Evolutionary conservation across 2,329 filamentous ascomycete species (phyloP).

Genomic region (Ophiosphaerella herpotricha): DNA sequence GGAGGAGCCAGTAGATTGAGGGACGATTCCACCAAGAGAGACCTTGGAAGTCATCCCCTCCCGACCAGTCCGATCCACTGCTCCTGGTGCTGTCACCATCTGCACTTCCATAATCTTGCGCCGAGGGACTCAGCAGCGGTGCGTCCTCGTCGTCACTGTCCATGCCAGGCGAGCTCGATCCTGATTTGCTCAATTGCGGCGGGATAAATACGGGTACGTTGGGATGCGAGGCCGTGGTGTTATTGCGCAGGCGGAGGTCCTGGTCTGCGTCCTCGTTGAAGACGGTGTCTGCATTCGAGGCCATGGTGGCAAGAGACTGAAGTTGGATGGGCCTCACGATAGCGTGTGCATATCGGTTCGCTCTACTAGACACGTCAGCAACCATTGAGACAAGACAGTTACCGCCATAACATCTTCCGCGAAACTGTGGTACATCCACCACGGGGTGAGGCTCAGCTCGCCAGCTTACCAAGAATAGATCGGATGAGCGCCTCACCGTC

Average conservation of each 20-base stretch:
- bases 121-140: constrained; percentile 29
- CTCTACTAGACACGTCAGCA: constrained; percentile 1
- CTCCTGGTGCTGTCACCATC: constrained; percentile 10
- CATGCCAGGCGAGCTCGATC: constrained; percentile 13
- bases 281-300: constrained; percentile 30
- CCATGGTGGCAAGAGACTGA: constrained; percentile 15
- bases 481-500: constrained; percentile 6
- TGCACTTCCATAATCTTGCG: constrained; percentile 15
- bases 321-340: constrained; percentile 8
- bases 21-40: constrained; percentile 57
- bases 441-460: background rate
- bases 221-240: constrained; percentile 11
- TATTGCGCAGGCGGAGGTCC: constrained; percentile 20
- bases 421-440: background rate
- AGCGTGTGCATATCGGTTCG: constrained; percentile 21
- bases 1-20: constrained; percentile 78
- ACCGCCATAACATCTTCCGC: background rate
- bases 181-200: constrained; percentile 16
- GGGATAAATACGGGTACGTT: constrained; percentile 12
- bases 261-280: constrained; percentile 39
- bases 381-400: background rate
- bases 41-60: constrained; percentile 45
- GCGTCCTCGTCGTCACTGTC: constrained; percentile 31
- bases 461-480: constrained; percentile 30
- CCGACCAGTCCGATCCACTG: constrained; percentile 36